phyloP scores from a whole-genome alignment of 1,284 basidiomycete genomes.

The Grifola frondosa region DNA sequence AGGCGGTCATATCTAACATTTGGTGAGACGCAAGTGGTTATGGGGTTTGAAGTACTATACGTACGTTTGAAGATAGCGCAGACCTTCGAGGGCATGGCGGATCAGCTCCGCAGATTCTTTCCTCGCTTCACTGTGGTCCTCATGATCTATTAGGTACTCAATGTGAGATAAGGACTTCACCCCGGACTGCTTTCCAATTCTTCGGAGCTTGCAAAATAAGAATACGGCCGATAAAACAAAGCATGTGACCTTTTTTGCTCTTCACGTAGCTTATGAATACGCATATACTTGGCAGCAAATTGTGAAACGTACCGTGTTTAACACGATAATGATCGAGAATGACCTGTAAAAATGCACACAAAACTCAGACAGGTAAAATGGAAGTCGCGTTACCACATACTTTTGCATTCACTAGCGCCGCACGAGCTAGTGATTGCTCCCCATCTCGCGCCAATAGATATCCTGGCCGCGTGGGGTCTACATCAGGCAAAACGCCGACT shows the following conservation, averaged over 20 bases:
- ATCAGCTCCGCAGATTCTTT: slow-evolving; percentile 55
- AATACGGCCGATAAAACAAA: slow-evolving; percentile 65
- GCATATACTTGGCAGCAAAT: neutral
- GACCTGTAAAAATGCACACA: slow-evolving; percentile 44
- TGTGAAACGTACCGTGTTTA: slow-evolving; percentile 66
- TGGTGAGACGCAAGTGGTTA: neutral
- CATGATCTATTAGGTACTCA: slow-evolving; percentile 42
- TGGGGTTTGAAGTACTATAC: slow-evolving; percentile 10
- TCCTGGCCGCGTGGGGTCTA: slow-evolving; percentile 55
- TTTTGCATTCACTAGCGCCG: slow-evolving; percentile 72
- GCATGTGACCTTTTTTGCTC: slow-evolving; percentile 61
- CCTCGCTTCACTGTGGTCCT: slow-evolving; percentile 53
- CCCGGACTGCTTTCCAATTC: slow-evolving; percentile 24
- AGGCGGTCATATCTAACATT: slow-evolving; percentile 68
- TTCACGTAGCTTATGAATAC: slow-evolving; percentile 25
- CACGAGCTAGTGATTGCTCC: slow-evolving; percentile 47
- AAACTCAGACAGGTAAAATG: neutral
- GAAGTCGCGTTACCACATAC: slow-evolving; percentile 35
- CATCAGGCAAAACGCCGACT: slow-evolving; percentile 72
- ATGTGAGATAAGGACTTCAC: slow-evolving; percentile 38
- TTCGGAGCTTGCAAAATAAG: slow-evolving; percentile 50
- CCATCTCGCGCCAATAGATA: slow-evolving; percentile 45
- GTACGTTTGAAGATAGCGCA: slow-evolving; percentile 82
- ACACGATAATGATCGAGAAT: slow-evolving; percentile 80
- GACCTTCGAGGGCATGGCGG: slow-evolving; percentile 56